phyloP scores from a whole-genome alignment of 2,329 filamentous ascomycete genomes.

The Ascochyta viciae-villosae region DNA sequence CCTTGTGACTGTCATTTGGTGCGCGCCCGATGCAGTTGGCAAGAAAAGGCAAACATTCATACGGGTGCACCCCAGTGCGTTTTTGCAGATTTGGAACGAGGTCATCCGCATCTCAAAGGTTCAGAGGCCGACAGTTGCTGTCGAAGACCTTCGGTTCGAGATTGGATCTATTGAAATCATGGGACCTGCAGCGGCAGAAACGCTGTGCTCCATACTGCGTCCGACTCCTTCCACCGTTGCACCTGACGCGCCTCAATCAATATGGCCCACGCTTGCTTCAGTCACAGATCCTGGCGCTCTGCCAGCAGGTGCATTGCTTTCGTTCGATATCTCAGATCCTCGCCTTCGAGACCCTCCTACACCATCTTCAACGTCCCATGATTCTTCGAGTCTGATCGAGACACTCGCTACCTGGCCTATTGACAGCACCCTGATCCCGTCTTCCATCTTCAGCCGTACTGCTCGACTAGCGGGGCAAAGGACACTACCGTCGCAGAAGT shows the following conservation, averaged over 20 bases:
- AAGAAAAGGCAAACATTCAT: conserved; percentile 67
- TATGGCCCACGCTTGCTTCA: conserved; percentile 40
- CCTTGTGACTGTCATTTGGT: conserved; percentile 79
- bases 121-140: conserved; percentile 66
- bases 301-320: conserved; percentile 72
- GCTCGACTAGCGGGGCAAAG: conserved; percentile 69
- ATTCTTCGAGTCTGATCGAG: conserved; percentile 54
- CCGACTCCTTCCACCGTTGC: conserved; percentile 43
- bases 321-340: conserved; percentile 79
- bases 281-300: conserved; percentile 64
- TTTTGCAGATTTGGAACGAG: conserved; percentile 71
- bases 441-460: conserved; percentile 72
- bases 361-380: conserved; percentile 47
- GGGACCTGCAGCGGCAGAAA: conserved; percentile 80
- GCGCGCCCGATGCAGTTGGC: conserved; percentile 43
- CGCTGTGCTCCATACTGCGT: conserved; percentile 72
- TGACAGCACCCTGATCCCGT: conserved; percentile 59
- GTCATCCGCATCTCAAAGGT: conserved; percentile 65
- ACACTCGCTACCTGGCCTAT: conserved; percentile 72
- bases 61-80: conserved; percentile 82
- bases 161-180: conserved; percentile 74
- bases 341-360: conserved; percentile 78
- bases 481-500: conserved; percentile 76
- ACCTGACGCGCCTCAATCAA: conserved; percentile 43
- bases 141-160: conserved; percentile 75